Base-by-base conservation (phyloP, 108 stramenopile genomes). In the Fistulifera solaris region DNA sequence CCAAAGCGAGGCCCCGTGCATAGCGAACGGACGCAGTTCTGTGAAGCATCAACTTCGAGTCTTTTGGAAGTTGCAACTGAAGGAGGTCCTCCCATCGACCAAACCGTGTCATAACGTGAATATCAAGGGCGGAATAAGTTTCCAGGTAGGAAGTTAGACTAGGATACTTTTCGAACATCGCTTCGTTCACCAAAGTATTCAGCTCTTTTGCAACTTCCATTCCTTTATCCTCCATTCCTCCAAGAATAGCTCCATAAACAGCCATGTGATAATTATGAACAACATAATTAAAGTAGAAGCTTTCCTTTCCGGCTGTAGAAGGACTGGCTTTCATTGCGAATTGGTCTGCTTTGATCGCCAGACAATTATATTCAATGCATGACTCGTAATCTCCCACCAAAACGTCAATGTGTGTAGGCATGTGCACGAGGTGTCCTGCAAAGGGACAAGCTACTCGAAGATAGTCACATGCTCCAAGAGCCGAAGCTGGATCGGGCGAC, bases 391-490 rank as follows among this genome's bases (percentile, higher is more conserved):
- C 85, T 19, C 89, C 89, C 19, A 87, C 71, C 27, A 85, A 65
- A 4, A 87, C 83, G 60, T 91, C 85, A 52, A 91, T 91, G 57
- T 91, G 89, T 10, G 89, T 87, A 5, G 82, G 70, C 75, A 76
- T 76, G 67, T 89, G 87, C 40, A 89, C 68, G 18, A 89, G 49
- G 62, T 89, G 87, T 27, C 87, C 83, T n/a, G 83, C 87, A 64
- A 81, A 67, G 0, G 80, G 80, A 45, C 80, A 83, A 22, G 65
- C 62, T 27, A 56, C 50, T 44, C 83, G 65, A 19, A 90, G 63
- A n/a, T 72, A 65, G 21, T 55, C 15, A 31, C 82, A 82, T 8
- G 75, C 78, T 12, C 42, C 45, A 49, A 87, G 44, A 5, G 89
- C 82, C 38, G 59, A 69, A 50, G 60, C 78, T 14, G 89, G 89